Evolutionary conservation across 1,139 yeast species (phyloP).

Genomic region (Diutina rugosa): DNA sequence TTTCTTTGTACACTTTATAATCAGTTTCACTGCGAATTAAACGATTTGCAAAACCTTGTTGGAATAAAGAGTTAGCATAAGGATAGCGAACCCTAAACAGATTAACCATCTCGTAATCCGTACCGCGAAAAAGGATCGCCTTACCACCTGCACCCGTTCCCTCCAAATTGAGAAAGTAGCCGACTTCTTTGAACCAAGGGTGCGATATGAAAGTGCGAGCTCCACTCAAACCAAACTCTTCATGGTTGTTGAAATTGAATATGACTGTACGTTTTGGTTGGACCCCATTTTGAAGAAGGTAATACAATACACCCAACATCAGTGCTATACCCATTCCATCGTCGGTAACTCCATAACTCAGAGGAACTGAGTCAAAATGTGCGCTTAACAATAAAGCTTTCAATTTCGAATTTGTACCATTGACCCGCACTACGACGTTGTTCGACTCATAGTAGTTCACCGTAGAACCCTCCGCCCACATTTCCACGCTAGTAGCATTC

Average conservation of each 20-base stretch:
- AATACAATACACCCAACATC: conserved; percentile 54
- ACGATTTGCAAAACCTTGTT: conserved; percentile 71
- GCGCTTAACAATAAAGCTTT: conserved; percentile 71
- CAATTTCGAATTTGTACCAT: conserved; percentile 43
- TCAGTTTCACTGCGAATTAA: conserved; percentile 75
- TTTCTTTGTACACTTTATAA: conserved; percentile 53
- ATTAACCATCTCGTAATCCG: conserved; percentile 57
- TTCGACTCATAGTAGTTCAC: conserved; percentile 68
- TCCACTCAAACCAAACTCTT: conserved; percentile 82
- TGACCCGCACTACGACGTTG: conserved; percentile 58
- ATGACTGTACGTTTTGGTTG: conserved; percentile 63
- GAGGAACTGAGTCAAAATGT: conserved; percentile 84
- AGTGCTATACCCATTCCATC: conserved; percentile 91
- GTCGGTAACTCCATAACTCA: conserved; percentile 82
- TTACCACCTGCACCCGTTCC: conserved; percentile 96
- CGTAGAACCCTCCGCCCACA: conserved; percentile 34
- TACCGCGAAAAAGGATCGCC: conserved; percentile 71
- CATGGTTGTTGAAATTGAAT: conserved; percentile 81
- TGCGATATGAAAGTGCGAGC: conserved; percentile 66
- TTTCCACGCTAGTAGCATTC: conserved; percentile 23
- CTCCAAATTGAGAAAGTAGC: conserved; percentile 70
- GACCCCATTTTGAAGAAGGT: conserved; percentile 21
- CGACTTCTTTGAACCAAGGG: conserved; percentile 56
- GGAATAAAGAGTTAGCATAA: conserved; percentile 67
- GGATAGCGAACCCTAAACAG: conserved; percentile 48